phyloP scores from a whole-genome alignment of 192 early-diverging fungal species.

The Cetraspora pellucida region DNA sequence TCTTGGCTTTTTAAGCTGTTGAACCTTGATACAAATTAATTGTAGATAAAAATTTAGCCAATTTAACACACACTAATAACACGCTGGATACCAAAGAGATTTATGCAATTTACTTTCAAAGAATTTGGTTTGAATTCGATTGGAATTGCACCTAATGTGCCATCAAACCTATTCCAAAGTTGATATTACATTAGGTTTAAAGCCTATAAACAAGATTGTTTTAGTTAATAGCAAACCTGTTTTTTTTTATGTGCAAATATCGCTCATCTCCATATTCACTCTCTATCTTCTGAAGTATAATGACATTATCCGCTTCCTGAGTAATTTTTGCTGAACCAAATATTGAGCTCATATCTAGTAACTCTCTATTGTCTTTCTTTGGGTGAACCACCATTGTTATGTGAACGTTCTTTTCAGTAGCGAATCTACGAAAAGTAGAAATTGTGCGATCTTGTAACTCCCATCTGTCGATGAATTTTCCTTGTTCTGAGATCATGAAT shows the following conservation, averaged over 20 bases:
- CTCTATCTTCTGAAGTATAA: constrained; percentile 59
- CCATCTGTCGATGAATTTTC: constrained; percentile 60
- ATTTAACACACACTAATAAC: too few species aligned
- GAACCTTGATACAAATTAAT: too few species aligned
- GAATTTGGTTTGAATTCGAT: constrained; percentile 37
- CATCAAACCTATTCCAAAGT: constrained; percentile 57
- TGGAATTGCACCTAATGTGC: constrained; percentile 62
- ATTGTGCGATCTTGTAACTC: constrained; percentile 71
- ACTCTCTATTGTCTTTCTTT: constrained; percentile 61
- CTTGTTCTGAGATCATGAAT: constrained; percentile 74
- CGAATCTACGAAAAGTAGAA: constrained; percentile 63
- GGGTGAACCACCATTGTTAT: constrained; percentile 74
- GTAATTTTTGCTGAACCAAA: constrained; percentile 76
- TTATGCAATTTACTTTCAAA: constrained; percentile 30
- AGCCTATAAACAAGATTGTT: background rate
- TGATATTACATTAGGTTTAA: background rate
- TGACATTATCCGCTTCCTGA: constrained; percentile 78
- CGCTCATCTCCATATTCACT: constrained; percentile 41
- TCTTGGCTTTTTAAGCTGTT: too few species aligned
- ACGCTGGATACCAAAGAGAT: too few species aligned
- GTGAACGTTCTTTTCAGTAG: constrained; percentile 69
- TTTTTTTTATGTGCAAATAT: constrained; percentile 67
- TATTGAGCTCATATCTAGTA: constrained; percentile 67
- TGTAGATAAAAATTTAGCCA: too few species aligned
- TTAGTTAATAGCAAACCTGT: constrained; percentile 41